These are phyloP conservation scores for Scedosporium dehoogii DNA, from an alignment of 2,329 filamentous ascomycete species.

Conservation along the genomic window DNA sequence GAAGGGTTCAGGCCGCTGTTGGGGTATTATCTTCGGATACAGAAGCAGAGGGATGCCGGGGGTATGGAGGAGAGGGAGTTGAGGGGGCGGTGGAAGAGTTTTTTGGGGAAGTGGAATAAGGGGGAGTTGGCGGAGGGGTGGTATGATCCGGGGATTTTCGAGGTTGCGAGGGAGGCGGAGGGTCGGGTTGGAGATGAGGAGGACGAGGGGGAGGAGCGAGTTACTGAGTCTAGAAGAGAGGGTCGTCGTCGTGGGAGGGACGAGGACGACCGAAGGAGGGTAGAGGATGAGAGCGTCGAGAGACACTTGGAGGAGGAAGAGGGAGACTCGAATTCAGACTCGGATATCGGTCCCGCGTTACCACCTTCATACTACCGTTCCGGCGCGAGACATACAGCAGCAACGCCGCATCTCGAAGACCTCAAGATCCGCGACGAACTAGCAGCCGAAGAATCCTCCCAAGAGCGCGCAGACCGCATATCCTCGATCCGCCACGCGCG, in stretches of 20 bases:
- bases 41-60: conserved; percentile 65
- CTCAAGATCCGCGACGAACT: conserved; percentile 50
- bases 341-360: conserved; percentile 11
- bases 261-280: neutral
- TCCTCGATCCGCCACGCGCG: conserved; percentile 51
- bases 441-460: conserved; percentile 36
- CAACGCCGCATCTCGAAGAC: conserved; percentile 65
- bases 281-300: neutral
- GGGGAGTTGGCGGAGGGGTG: conserved; percentile 80
- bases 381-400: conserved; percentile 34
- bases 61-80: conserved; percentile 65
- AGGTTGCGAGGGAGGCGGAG: conserved; percentile 8
- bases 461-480: conserved; percentile 32
- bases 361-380: conserved; percentile 15
- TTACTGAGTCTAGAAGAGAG: conserved; percentile 3
- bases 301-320: conserved; percentile 12
- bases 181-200: conserved; percentile 9
- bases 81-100: conserved; percentile 87
- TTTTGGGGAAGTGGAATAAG: conserved; percentile 83
- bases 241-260: neutral
- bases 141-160: conserved; percentile 74
- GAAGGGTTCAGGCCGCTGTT: conserved; percentile 60
- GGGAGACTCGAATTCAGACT: conserved; percentile 8
- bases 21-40: conserved; percentile 75
- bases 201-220: conserved; percentile 8